phyloP scores from a whole-genome alignment of 805 yeast species.

The Lachancea waltii region DNA sequence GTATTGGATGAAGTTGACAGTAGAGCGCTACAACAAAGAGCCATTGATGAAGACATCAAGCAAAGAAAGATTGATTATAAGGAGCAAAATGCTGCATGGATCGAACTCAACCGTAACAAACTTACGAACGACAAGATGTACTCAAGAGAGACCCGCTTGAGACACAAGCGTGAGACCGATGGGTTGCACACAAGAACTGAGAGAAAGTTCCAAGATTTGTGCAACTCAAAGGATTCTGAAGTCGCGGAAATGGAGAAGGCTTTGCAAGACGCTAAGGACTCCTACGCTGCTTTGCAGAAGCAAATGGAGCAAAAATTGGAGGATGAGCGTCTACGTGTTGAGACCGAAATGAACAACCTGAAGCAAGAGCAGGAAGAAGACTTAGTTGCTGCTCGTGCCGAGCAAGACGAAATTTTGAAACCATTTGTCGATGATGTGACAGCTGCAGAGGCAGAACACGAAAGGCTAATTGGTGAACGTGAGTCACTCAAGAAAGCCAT shows the following conservation, averaged over 20 bases:
- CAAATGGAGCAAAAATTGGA: constrained; percentile 37
- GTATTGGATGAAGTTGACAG: constrained; percentile 65
- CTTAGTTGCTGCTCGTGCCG: constrained; percentile 26
- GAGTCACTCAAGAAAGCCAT: constrained; percentile 37
- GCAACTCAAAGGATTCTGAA: constrained; percentile 33
- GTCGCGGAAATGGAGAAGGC: constrained; percentile 34
- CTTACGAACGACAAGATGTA: constrained; percentile 37
- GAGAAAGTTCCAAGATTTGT: constrained; percentile 29
- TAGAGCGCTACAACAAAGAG: constrained; percentile 66
- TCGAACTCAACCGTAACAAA: constrained; percentile 35
- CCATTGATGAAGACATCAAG: constrained; percentile 42
- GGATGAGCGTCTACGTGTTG: constrained; percentile 16
- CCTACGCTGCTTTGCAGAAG: constrained; percentile 34
- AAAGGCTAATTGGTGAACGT: constrained; percentile 31
- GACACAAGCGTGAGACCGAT: constrained; percentile 43
- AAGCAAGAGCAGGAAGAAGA: constrained; percentile 27
- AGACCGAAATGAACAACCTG: constrained; percentile 24
- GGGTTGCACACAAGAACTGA: constrained; percentile 39
- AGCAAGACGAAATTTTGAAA: constrained; percentile 35
- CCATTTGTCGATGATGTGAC: constrained; percentile 39
- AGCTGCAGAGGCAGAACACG: constrained; percentile 34
- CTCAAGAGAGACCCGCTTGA: constrained; percentile 38
- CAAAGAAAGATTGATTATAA: constrained; percentile 34
- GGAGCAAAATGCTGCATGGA: constrained; percentile 37
- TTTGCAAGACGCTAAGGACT: constrained; percentile 35